Conservation (phyloP, 2,329 filamentous ascomycete species). For the Colletotrichum liaoningense region DNA sequence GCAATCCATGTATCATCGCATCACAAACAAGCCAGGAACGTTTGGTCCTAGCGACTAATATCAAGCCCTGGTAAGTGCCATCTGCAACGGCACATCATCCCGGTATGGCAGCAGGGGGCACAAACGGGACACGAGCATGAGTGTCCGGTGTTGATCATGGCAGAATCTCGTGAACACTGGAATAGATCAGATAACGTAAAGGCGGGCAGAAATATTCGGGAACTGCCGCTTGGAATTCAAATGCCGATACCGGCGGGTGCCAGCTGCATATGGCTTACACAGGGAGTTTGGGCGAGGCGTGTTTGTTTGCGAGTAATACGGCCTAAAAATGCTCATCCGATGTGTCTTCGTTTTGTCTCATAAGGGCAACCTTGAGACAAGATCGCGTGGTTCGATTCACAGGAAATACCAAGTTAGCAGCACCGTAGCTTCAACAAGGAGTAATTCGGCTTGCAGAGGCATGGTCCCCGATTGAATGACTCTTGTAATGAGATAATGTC, state of each 20-base stretch:
- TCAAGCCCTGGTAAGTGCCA: neutral
- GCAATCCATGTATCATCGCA: neutral
- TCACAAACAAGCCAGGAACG: neutral
- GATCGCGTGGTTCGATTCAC: neutral
- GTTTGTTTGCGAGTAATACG: slow-evolving; percentile 1
- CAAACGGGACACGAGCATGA: neutral
- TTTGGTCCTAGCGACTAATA: neutral
- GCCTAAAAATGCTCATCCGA: neutral
- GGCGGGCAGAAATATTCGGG: neutral
- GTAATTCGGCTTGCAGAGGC: neutral
- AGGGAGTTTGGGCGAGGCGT: slow-evolving; percentile 1
- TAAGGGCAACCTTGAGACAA: slow-evolving; percentile 11
- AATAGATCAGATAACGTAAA: neutral
- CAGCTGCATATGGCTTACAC: neutral
- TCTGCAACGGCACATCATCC: neutral
- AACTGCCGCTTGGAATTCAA: slow-evolving; percentile 7
- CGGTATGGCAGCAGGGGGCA: neutral
- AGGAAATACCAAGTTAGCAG: neutral
- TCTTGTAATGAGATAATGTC: neutral
- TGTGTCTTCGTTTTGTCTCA: slow-evolving; percentile 6
- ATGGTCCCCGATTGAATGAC: neutral
- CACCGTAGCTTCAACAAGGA: neutral
- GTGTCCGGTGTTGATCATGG: neutral
- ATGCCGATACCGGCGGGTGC: neutral
- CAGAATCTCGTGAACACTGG: neutral